Base-by-base conservation (phyloP, 169 alveolate species). In the Babesia microti region DNA sequence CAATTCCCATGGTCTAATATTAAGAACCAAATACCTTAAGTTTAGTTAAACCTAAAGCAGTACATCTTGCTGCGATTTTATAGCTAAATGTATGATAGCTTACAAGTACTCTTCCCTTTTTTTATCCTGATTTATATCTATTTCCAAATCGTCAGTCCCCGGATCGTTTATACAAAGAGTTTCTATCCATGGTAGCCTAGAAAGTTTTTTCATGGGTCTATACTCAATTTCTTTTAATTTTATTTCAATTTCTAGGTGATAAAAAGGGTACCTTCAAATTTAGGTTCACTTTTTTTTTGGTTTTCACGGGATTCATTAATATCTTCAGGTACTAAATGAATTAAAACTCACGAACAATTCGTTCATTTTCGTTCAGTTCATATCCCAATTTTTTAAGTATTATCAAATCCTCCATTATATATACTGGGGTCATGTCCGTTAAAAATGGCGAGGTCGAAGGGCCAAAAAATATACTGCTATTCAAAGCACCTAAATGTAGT, bases 41-140 rank as follows among this genome's bases (percentile, higher is more conserved):
- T 6, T 40, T 29, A 7, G 45, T 39, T 3, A 63, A 26, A 6
- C 75, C 75, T 3, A 9, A n/a, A 26, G 29, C 36, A n/a, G 46
- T 60, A 45, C 63, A 63, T 6, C 14, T 39, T 6, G 26, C 17
- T 1, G 75, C 75, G 9, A 63, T 41, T 7, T 54, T 56, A 27
- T 57, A 46, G 43, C 46, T 39, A 12, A 11, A 11, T 39, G n/a
- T 39, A 12, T 11, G n/a, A 11, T 11, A 12, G 11, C 46, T n/a
- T 47, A 47, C 57, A 61, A 61, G 14, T 61, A 50, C 22, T 36
- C 47, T 27, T 61, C 67, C 15, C 51, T n/a, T 32, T 51, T 61
- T 11, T 52, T 32, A 3, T 39, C 43, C 15, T 54, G 33, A 30
- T 61, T 61, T n/a, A 41, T 41, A 21, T 51, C 43, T 7, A 50